Evolutionary conservation across 2,329 filamentous ascomycete species (phyloP).

Genomic region (Balansia obtecta): DNA sequence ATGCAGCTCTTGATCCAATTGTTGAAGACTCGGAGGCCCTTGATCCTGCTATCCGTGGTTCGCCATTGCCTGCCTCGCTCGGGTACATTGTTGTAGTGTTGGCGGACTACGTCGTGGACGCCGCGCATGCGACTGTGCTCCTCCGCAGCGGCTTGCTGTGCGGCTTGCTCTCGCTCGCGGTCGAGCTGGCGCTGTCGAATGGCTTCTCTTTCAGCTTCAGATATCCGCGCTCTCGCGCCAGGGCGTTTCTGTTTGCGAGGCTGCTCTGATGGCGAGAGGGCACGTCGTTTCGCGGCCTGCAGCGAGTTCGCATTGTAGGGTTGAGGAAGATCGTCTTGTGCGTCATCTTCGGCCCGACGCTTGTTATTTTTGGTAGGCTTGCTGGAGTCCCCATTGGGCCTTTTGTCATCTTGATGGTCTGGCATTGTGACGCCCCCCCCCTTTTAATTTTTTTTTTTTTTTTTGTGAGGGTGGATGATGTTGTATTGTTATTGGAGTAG

Average conservation of each 20-base stretch:
- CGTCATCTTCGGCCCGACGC: constrained; percentile 22
- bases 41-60: constrained; percentile 87
- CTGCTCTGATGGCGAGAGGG: constrained; percentile 39
- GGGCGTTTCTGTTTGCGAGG: constrained; percentile 59
- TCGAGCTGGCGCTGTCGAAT: constrained; percentile 52
- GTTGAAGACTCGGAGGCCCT: constrained; percentile 87
- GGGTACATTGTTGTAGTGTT: constrained; percentile 93
- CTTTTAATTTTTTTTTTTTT: too few species aligned
- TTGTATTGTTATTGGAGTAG: not conserved
- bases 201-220: constrained; percentile 52
- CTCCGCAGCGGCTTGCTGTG: constrained; percentile 22
- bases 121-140: constrained; percentile 32
- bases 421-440: too few species aligned
- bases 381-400: not conserved
- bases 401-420: not conserved
- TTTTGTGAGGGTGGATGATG: not conserved
- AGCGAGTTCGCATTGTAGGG: constrained; percentile 48
- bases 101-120: constrained; percentile 72
- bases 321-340: constrained; percentile 37
- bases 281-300: constrained; percentile 45
- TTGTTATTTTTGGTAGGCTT: constrained; percentile 14
- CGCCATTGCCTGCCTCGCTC: constrained; percentile 92
- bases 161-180: constrained; percentile 32
- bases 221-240: constrained; percentile 53
- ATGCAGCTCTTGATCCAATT: constrained; percentile 98